Conservation (phyloP, 2,329 filamentous ascomycete genomes). For the Ploettnerulaceae sp. region DNA sequence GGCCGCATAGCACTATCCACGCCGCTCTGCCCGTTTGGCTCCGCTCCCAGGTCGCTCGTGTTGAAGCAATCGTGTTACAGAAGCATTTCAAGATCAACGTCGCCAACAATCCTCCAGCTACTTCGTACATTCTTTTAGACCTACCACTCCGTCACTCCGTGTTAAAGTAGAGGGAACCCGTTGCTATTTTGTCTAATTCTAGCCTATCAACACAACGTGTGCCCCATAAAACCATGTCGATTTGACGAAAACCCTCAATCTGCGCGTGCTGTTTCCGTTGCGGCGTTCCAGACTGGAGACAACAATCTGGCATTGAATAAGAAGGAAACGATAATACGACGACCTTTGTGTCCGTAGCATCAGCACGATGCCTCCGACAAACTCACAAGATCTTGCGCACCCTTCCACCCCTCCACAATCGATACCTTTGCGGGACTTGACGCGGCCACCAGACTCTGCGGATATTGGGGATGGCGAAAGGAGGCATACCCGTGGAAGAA, state of each 20-base stretch:
- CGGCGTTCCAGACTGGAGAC: conserved; percentile 9
- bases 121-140: conserved; percentile 2
- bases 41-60: background rate
- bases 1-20: no score
- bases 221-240: conserved; percentile 4
- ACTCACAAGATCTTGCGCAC: conserved; percentile 39
- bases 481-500: conserved; percentile 31
- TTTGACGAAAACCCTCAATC: background rate
- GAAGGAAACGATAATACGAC: conserved; percentile 13
- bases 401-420: conserved; percentile 49
- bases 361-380: conserved; percentile 44
- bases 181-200: background rate
- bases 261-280: conserved; percentile 3
- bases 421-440: conserved; percentile 67
- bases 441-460: conserved; percentile 32
- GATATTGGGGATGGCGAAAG: conserved; percentile 26
- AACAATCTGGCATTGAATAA: conserved; percentile 7
- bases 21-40: background rate
- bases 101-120: conserved; percentile 2
- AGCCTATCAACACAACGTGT: conserved; percentile 8
- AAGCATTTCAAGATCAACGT: conserved; percentile 5
- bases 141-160: background rate
- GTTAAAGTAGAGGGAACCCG: background rate
- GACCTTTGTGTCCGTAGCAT: conserved; percentile 23
- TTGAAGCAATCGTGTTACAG: conserved; percentile 9